Evolutionary conservation across 2,329 filamentous ascomycete species (phyloP), one percentile per base, ranked within the genome.

Genomic region (Paecilomyces fulvus): DNA sequence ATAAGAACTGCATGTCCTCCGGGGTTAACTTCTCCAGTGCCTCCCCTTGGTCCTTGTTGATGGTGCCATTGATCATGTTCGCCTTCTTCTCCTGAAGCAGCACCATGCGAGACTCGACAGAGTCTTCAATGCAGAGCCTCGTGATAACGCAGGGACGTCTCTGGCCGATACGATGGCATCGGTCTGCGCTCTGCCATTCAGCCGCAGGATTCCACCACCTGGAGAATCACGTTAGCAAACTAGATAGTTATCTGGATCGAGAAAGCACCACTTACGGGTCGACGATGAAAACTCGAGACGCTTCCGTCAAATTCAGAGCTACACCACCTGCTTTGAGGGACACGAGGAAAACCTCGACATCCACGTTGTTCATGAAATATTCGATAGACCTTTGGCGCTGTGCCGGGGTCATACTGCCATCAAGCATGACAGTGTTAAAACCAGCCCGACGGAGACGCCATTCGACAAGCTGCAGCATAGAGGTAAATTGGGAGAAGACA

Each of bases 181-280:
- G 83, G 71, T 99, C 94, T 2, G 94, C 94, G 59, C 89, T 94
- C 75, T 99, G 94, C 94, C 94, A 99, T 75, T 99, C 94, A 0
- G 92, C 92, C n/a, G 92, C 92, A n/a, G 94, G 94, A 64, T 97
- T 97, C 94, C 94, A 99, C 94, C 94, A 97, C 64, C 88, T 91
- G 63, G 33, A 59, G 30, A 58, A 43, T 43, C 25, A 3, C 17
- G 54, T 76, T 63, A 71, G 71, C 51, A 61, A 64, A 49, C 50
- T 28, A 23, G 30, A 49, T 37, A n/a, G n/a, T n/a, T n/a, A 55
- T 53, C 33, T 50, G 48, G 30, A 54, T 14, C 30, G 14, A 50
- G 14, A 49, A 28, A 46, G 50, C 43, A 30, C 28, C 48, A 87
- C 88, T 82, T 83, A 92, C 80, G 94, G 94, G 67, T 99, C 94